Base-by-base conservation (phyloP, 352 stramenopile species). In the Phytophthora pisi region DNA sequence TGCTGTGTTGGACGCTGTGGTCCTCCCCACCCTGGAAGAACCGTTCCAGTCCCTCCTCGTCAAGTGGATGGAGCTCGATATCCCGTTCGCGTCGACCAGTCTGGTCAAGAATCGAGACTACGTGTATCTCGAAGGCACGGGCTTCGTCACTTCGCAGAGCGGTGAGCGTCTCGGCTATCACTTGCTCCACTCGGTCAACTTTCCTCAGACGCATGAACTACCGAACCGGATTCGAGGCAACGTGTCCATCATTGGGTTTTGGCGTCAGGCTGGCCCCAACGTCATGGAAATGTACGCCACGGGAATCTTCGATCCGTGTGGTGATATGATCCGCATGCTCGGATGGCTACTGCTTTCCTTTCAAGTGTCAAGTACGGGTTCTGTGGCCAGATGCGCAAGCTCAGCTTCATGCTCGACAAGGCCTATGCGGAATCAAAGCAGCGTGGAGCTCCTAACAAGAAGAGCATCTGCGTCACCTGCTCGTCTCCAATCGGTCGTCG, bases 131-230 rank as follows among this genome's bases (percentile, higher is more conserved):
- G 75, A 82, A 26, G 54, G 51, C 42, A 80, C 65, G 8, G 74
- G 74, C 7, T 54, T 69, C 16, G 62, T 69, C 9, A 61, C 38
- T 6, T 51, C 47, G 2, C n/a, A 57, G 0, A 75, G n/a, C 4
- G 74, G 71, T 5, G 77, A 84, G 13, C 60, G 68, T 11, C 23
- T 81, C 3, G 74, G 71, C 2, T 84, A 72, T 40, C 66, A 81
- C 42, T 9, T 84, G 6, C 42, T 82, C 3, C 77, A 84, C 54
- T 84, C 77, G 4, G 66, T 82, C 40, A 59, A 59, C 45, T 74
- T 74, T 15, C 47, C 66, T 3, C 64, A 68, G 23, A 77, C 60
- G 2, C 70, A 72, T 2, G 51, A 70, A 4, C 16, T 77, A 4
- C 66, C 66, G 20, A 69, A 68, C 42, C 69, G 75, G 31, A 61